Evolutionary conservation across 1,284 basidiomycete species (phyloP).

Genomic region (Apiotrichum montevideense): DNA sequence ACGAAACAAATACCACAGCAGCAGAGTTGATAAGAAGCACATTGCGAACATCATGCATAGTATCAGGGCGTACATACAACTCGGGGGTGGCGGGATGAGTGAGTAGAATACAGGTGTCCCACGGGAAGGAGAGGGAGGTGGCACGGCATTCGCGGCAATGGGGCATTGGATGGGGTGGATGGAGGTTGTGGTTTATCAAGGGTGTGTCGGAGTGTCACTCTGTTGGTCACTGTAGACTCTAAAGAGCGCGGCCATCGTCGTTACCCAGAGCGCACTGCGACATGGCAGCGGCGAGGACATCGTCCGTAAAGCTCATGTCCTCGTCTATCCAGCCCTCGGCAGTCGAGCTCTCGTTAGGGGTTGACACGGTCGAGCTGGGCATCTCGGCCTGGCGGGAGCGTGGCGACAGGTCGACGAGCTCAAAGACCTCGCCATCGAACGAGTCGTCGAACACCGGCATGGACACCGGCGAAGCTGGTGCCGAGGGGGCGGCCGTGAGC

Average conservation of each 20-base stretch:
- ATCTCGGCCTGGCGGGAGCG: not conserved
- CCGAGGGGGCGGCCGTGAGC: too few relatives aligned
- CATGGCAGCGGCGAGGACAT: conserved; percentile 3
- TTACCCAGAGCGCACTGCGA: not conserved
- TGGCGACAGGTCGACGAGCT: not conserved
- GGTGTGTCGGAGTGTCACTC: too few relatives aligned
- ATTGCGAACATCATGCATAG: not conserved
- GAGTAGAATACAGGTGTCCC: not conserved
- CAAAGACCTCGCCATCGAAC: not conserved
- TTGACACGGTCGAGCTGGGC: not conserved
- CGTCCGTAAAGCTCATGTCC: conserved; percentile 4
- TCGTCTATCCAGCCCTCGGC: conserved; percentile 4
- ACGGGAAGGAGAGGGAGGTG: too few relatives aligned
- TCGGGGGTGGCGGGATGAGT: not conserved
- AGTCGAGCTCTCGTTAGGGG: not conserved
- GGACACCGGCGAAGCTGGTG: too few relatives aligned
- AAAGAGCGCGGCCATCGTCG: not conserved
- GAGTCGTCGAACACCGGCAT: not conserved
- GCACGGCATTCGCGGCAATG: too few relatives aligned
- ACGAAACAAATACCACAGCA: not conserved
- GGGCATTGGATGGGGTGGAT: not conserved
- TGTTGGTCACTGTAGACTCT: not conserved
- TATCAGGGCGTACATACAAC: not conserved
- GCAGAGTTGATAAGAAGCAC: not conserved
- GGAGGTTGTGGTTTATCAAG: too few relatives aligned